Conservation (phyloP, 441 rosid genomes). For the Breynia disticha region DNA sequence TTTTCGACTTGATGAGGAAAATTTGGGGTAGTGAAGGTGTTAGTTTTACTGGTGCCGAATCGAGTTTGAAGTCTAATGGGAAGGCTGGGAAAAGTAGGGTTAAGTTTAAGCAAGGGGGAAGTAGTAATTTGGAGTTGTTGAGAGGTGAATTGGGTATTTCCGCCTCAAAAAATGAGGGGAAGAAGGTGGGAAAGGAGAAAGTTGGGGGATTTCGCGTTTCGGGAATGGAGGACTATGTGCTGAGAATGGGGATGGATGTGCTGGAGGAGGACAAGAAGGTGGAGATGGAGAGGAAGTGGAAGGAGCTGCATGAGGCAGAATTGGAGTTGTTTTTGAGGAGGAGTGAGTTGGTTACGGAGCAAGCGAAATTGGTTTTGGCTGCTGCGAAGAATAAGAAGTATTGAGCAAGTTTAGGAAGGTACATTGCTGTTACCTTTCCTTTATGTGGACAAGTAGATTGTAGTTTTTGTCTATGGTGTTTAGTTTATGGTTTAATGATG, state of each 20-base stretch:
- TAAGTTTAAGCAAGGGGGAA: neutral
- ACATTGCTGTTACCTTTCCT: neutral
- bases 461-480: neutral
- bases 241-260: slow-evolving; percentile 16
- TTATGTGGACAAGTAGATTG: neutral
- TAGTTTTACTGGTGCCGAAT: neutral
- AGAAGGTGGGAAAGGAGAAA: neutral
- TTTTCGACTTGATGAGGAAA: slow-evolving; percentile 26
- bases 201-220: slow-evolving; percentile 1
- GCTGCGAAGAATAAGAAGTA: slow-evolving; percentile 2
- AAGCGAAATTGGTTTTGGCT: slow-evolving; percentile 23
- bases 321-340: slow-evolving; percentile 27
- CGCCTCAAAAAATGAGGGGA: neutral
- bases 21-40: slow-evolving; percentile 29
- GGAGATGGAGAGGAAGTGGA: slow-evolving; percentile 31
- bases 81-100: neutral
- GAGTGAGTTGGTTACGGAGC: slow-evolving; percentile 20
- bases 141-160: neutral
- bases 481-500: slow-evolving; percentile 1
- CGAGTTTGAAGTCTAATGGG: neutral
- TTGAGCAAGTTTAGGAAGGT: slow-evolving; percentile 3
- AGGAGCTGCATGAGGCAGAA: slow-evolving; percentile 24
- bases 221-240: slow-evolving; percentile 18
- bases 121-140: neutral
- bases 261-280: slow-evolving; percentile 21